Base-by-base conservation (phyloP, 805 yeast species). In the Candida maesae region DNA sequence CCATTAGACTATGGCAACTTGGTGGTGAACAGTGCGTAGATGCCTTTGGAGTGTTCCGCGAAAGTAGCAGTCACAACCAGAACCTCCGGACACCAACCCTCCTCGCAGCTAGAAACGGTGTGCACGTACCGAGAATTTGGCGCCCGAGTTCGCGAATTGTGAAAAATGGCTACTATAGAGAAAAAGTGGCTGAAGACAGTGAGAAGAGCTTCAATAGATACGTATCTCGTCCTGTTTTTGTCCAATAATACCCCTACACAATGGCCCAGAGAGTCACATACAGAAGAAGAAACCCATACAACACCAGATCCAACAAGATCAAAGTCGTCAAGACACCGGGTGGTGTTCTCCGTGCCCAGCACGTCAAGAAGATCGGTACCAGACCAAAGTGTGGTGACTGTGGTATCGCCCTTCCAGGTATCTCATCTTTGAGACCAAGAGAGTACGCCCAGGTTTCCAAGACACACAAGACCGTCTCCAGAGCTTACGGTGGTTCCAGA, bases 311-410 rank as follows among this genome's bases (percentile, higher is more conserved):
- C 64, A 93, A 93, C 96, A 87, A 85, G 81, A 91, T 93, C 81
- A 91, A 86, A 90, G 95, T 91, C 75, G 95, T 91, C 66, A 93
- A 91, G 87, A 93, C 99, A 76, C 99, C 99, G 75, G 99, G 99
- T 82, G 98, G 98, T 71, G 84, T 84, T 75, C 83, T 93, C 75
- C 83, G 89, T 70, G 96, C 96, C 69, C 96, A 90, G 75, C 99
- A 93, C 79, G 78, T 88, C 67, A 85, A 86, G 82, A 88, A 88
- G 80, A 64, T 63, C 57, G 95, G 87, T 64, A 68, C 93, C 65
- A 79, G 84, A 74, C 82, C 81, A 68, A 81, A 79, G 69, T 81
- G 88, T 76, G 88, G 88, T 77, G 88, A 81, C 77, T 78, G 84
- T 73, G 88, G 88, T 67, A 57, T 60, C 49, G 81, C 83, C 64